Base-by-base conservation (phyloP, 768 basidiomycete species). In the Pleurotus salmoneostramineus region DNA sequence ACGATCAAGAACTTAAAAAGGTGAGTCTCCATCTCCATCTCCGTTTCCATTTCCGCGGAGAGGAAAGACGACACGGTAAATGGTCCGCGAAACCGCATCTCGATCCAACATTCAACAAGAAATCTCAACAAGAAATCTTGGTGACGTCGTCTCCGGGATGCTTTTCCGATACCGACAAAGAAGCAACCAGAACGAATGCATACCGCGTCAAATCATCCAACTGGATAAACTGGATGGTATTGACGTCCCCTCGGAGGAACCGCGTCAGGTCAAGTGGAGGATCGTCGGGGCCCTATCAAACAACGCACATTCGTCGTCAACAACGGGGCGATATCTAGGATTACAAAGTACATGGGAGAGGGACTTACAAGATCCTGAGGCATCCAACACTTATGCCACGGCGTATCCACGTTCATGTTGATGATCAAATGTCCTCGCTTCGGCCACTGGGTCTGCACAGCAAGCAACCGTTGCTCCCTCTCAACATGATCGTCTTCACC, bases 151-250 rank as follows among this genome's bases (percentile, higher is more conserved):
- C 44, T 14, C 14, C 6, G 17, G 44, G 12, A 45, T 45, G 8
- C 11, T 6, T 7, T 17, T 15, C 11, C 10, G 6, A 11, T 11
- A 17, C 6, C 17, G 44, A 2, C 6, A 45, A 37, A 11, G 56
- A 59, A 1, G 61, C 61, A 32, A 57, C 60, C 11, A 62, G 45
- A 14, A 60, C 37, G 46, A 62, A 62, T 6, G 52, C 27, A 46
- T 57, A 56, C 5, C 7, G 31, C 8, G 61, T 60, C 36, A 62
- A 42, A 43, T 60, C 61, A 8, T 3, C 45, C 32, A 62, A 47
- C 33, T 60, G 61, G 11, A 60, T 58, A 32, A 62, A 49, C 5
- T 56, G 40, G 3, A 62, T 27, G 35, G 8, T 37, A 12, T 62
- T 62, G 33, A 21, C 14, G 15, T 59, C 61, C 21, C 43, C 35